These are phyloP conservation scores for Effrenium voratum DNA, from an alignment of 73 alveolate species.

Conservation along the genomic window DNA sequence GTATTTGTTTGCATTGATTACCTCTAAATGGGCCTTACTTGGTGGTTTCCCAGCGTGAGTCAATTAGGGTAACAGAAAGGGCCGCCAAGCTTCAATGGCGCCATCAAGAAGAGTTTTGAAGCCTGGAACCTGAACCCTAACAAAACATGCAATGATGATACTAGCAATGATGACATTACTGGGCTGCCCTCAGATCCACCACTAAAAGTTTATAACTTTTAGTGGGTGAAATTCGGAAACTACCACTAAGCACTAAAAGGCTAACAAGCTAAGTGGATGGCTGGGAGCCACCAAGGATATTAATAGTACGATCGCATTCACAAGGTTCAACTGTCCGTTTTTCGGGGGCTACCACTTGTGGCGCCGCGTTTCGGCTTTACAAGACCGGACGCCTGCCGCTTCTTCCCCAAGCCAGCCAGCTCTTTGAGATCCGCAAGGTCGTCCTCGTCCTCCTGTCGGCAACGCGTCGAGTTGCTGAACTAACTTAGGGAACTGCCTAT, in stretches of 20 bases:
- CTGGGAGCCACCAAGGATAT: background rate
- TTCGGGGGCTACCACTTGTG: background rate
- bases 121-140: background rate
- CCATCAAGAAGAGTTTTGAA: too few relatives aligned
- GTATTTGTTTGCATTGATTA: too few relatives aligned
- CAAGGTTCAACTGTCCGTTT: background rate
- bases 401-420: constrained; percentile 33
- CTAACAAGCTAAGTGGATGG: background rate
- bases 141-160: background rate
- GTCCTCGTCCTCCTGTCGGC: constrained; percentile 23
- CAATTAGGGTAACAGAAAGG: too few relatives aligned
- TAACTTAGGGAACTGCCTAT: too few relatives aligned
- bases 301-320: background rate
- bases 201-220: too few relatives aligned
- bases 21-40: too few relatives aligned
- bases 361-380: too few relatives aligned
- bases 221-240: too few relatives aligned
- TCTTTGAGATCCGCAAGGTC: background rate
- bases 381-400: constrained; percentile 4
- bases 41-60: too few relatives aligned
- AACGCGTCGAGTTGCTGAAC: too few relatives aligned
- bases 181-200: background rate
- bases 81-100: too few relatives aligned
- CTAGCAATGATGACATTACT: background rate
- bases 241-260: too few relatives aligned